Conservation (phyloP, 129 eudicot genomes). For the Pittosporum tobira region DNA sequence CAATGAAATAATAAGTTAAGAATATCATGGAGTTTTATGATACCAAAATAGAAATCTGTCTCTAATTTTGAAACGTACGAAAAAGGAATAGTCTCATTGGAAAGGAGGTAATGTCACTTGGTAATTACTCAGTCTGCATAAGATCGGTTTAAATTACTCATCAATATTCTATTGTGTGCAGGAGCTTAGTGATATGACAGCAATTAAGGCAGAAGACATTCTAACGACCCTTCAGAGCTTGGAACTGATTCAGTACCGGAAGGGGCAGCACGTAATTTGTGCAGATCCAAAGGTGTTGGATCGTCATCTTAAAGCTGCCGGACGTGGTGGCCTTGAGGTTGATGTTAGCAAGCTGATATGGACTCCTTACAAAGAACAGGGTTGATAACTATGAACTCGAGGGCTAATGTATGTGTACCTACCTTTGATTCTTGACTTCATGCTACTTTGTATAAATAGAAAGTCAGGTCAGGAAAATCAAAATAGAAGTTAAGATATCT, state of each 20-base stretch:
- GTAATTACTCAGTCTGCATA: no score
- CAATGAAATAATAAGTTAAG: no score
- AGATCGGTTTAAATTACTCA: no score
- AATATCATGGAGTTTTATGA: no score
- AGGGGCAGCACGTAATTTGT: constrained; percentile 93
- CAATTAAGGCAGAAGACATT: constrained; percentile 88
- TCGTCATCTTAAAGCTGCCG: constrained; percentile 92
- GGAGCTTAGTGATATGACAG: constrained; percentile 99
- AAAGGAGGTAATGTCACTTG: no score
- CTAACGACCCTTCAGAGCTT: constrained; percentile 72
- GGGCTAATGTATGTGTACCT: not conserved
- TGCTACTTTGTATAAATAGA: constrained; percentile 6
- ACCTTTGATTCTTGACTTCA: not conserved
- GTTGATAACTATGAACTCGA: constrained; percentile 17
- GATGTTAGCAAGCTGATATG: constrained; percentile 90
- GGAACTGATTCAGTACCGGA: constrained; percentile 83
- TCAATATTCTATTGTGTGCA: constrained; percentile 20
- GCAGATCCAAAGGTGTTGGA: constrained; percentile 97
- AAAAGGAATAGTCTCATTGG: no score
- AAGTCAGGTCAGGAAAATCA: not conserved
- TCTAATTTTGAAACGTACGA: no score
- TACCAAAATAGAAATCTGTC: no score
- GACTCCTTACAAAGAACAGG: constrained; percentile 98
- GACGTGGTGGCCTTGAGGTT: constrained; percentile 85
- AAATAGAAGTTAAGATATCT: not conserved